Evolutionary conservation across 108 stramenopile genomes (phyloP), one percentile per base, ranked within the genome.

Genomic region (Craspedostauros australis): DNA sequence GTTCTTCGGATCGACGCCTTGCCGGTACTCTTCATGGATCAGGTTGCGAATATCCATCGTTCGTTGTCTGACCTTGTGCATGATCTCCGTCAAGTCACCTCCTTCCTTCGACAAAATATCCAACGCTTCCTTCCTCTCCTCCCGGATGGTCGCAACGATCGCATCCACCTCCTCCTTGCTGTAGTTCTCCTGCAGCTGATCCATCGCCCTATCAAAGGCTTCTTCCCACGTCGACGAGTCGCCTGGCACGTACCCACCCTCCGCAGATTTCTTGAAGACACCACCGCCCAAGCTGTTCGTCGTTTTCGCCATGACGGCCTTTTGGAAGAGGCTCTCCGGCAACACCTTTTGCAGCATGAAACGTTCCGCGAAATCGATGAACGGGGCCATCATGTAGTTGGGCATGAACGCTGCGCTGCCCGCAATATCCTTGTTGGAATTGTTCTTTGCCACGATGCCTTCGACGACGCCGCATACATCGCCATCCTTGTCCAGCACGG

Each of bases 341-440:
- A 90, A 53, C 22, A 90, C 84, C 56, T 72, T 62, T 57, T 86
- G 63, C 29, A 86, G 66, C 82, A 90, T 80, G 43, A 68, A 47
- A 5, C 79, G 62, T 62, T 90, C 88, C 26, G 84, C 84, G 39
- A 57, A 76, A 25, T 84, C 76, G 5, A 90, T 54, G 49, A 90
- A 90, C 14, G 78, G 72, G 15, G 70, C 60, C 57, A 90, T 55
- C 29, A 73, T 40, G 46, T 70, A 79, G 1, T 76, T 69, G n/a
- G 88, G 84, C 25, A 90, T 65, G 50, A 85, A 86, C 1, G 82
- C 78, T 12, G 88, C 84, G 24, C 69, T 59, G n/a, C 88, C 88
- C 5, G 84, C 88, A 59, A 90, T 57, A 20, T 67, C 55, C 29
- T 65, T 16, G 40, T 86, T 64, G 16, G 79, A 63, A 50, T 84